Conservation (phyloP, 75 land plant genomes). For the Selaginella tamariscina region DNA sequence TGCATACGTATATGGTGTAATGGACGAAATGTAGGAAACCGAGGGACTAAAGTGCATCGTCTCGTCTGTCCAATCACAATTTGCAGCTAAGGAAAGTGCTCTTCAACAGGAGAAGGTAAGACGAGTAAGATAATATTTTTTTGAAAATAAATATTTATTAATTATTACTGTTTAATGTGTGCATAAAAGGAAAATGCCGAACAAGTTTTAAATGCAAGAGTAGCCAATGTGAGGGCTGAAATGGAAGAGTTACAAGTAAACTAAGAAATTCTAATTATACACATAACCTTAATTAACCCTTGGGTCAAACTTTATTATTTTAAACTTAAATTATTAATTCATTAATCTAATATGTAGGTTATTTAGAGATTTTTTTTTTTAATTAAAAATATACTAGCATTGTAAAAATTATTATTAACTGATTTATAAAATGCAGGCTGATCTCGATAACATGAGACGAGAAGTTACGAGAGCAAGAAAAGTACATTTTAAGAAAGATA, state of each 20-base stretch:
- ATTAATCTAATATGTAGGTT: no score
- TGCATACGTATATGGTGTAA: no score
- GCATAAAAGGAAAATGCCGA: conserved; percentile 14
- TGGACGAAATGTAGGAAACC: no score
- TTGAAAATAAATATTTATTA: not conserved
- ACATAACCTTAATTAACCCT: not conserved
- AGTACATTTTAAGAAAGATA: conserved; percentile 3
- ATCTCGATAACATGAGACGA: conserved; percentile 6
- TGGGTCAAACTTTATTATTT: not conserved
- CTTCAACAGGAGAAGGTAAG: conserved; percentile 17
- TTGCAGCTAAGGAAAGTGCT: conserved; percentile 14
- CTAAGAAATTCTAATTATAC: not conserved
- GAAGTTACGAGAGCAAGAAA: conserved; percentile 14
- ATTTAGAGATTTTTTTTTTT: not conserved
- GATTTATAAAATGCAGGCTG: conserved; percentile 7
- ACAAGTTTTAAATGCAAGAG: conserved; percentile 13
- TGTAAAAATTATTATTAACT: not conserved
- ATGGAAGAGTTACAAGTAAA: conserved; percentile 8
- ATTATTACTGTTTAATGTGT: not conserved
- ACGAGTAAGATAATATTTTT: not conserved
- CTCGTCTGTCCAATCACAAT: conserved; percentile 1
- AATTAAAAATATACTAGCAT: not conserved
- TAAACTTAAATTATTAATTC: no score
- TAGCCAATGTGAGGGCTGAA: conserved; percentile 11
- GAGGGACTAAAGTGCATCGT: conserved; percentile 8